These are phyloP conservation scores for Aspergillus udagawae DNA, from an alignment of 2,329 filamentous ascomycete genomes.

Conservation along the genomic window DNA sequence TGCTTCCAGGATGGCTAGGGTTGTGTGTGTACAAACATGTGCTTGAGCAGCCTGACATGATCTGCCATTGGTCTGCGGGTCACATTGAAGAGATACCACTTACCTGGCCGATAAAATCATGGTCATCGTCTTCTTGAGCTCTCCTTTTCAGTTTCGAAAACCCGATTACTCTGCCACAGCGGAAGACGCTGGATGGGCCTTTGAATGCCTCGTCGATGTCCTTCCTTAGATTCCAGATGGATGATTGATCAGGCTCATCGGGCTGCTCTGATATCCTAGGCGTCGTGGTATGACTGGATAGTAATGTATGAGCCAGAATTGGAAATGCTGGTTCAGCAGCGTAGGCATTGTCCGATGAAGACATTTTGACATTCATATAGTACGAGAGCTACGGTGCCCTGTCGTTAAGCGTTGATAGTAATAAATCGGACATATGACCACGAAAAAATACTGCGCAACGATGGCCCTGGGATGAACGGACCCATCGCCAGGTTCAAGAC, in stretches of 20 bases:
- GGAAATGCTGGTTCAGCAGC: slow-evolving; percentile 28
- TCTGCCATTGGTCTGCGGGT: not conserved
- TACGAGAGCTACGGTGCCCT: not conserved
- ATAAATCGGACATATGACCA: not conserved
- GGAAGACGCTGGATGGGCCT: slow-evolving; percentile 18
- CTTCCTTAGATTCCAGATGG: slow-evolving; percentile 23
- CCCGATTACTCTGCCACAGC: slow-evolving; percentile 27
- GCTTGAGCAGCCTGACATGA: no score
- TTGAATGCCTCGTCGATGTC: slow-evolving; percentile 21
- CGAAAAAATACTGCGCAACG: not conserved
- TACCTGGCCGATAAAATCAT: slow-evolving; percentile 31
- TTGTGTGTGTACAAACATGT: no score
- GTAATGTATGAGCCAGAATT: slow-evolving; percentile 28
- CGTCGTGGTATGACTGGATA: slow-evolving; percentile 9
- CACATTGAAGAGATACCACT: not conserved
- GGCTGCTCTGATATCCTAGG: not conserved
- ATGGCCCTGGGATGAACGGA: not conserved
- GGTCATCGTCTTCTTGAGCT: slow-evolving; percentile 19
- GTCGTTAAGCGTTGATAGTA: not conserved
- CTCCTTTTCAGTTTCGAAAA: slow-evolving; percentile 27
- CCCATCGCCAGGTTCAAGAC: not conserved
- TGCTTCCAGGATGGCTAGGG: no score
- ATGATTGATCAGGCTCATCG: not conserved
- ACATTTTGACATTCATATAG: slow-evolving; percentile 11
- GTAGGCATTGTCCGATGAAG: slow-evolving; percentile 17